Evolutionary conservation across 2,329 filamentous ascomycete genomes (phyloP), one percentile per base, ranked within the genome.

Genomic region (Diplodia scrobiculata): DNA sequence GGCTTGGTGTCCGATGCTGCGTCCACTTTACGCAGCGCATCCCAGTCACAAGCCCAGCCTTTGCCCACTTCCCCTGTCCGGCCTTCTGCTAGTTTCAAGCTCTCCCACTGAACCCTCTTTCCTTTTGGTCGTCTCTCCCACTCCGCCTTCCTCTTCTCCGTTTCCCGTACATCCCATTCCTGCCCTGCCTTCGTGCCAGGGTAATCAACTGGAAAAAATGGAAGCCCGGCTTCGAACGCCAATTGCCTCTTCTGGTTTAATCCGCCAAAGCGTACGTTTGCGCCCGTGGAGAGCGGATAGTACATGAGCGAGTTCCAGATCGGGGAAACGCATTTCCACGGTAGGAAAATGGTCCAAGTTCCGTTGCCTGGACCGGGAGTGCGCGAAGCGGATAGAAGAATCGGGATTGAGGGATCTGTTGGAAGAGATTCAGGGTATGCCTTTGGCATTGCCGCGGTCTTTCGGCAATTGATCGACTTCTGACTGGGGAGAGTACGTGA

Each of bases 281-380:
- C 89, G 7, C 92, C 92, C 0, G 88, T 90, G 0, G 88, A 90
- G 0, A 96, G 82, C 0, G 91, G 91, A 67, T 89, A 92, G 73
- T 92, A 92, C 79, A 96, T 89, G 14, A 98, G 79, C 54, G 87
- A 88, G 71, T 94, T 89, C 95, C 95, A 99, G 36, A 97, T 82
- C 0, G 91, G 87, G 41, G 87, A 82, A 41, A 98, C 89, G 71
- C 91, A 97, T 74, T 91, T 92, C 92, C 94, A 97, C 0, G 95
- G 95, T 2, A 95, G 84, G 27, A 98, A 82, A 1, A 98, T 75
- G 0, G 89, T 95, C 92, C 92, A 98, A 0, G 84, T 88, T 0
- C 89, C 89, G 55, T 89, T 87, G 1, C 71, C 75, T 65, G 82
- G 79, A 54, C 83, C 84, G 11, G 77, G 79, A 45, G 79, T 78